phyloP scores from a whole-genome alignment of 768 basidiomycete genomes.

The Cystoderma amianthinum region DNA sequence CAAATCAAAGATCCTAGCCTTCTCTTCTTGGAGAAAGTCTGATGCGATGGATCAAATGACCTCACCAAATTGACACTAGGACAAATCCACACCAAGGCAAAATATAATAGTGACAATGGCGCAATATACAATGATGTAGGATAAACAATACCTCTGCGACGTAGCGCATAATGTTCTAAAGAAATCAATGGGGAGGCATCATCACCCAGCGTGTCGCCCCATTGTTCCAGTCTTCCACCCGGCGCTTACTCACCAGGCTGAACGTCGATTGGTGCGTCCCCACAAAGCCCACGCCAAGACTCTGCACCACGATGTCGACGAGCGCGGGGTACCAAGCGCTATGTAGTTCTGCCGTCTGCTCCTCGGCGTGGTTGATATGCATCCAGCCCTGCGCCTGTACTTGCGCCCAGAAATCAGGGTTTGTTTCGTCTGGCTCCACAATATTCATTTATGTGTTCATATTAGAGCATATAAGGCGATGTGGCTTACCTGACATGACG shows the following conservation, averaged over 20 bases:
- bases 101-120: no score
- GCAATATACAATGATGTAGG: no score
- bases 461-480: not conserved
- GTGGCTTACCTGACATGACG: conserved; percentile 29
- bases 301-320: conserved; percentile 50
- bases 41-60: no score
- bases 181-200: no score
- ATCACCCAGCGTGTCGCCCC: conserved; percentile 29
- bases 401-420: conserved; percentile 34
- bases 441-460: not conserved
- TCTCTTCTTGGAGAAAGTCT: no score
- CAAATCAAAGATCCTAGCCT: no score
- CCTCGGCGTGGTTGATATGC: conserved; percentile 29
- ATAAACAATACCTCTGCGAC: no score
- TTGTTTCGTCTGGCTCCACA: conserved; percentile 30
- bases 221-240: conserved; percentile 52
- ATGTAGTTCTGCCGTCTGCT: conserved; percentile 22
- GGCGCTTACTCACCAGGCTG: conserved; percentile 39
- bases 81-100: no score
- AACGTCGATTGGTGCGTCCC: conserved; percentile 53
- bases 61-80: no score
- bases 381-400: conserved; percentile 33
- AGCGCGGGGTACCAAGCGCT: conserved; percentile 43
- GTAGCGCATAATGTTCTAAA: no score
- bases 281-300: conserved; percentile 48